Evolutionary conservation across 2,329 filamentous ascomycete genomes (phyloP).

Genomic region (Coniella vitis): DNA sequence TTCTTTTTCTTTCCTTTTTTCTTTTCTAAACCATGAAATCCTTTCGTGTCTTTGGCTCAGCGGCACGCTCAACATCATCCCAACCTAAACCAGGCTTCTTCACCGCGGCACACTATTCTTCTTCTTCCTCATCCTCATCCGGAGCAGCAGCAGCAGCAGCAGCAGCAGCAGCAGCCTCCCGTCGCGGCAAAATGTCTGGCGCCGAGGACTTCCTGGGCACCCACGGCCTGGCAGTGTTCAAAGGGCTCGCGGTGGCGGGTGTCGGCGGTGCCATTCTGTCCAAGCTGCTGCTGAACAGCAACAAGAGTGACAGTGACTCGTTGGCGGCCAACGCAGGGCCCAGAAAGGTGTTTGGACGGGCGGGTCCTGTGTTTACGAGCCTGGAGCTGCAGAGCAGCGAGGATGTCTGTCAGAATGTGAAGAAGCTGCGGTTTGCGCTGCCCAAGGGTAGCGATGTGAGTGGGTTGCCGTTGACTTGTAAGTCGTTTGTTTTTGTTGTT

Average conservation of each 20-base stretch:
- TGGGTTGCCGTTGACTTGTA: slow-evolving; percentile 45
- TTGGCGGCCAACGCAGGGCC: not conserved
- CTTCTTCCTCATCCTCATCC: not conserved
- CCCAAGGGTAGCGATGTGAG: slow-evolving; percentile 38
- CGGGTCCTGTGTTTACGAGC: slow-evolving; percentile 35
- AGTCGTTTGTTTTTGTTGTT: no score
- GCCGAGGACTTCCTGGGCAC: slow-evolving; percentile 6
- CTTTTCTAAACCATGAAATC: not conserved
- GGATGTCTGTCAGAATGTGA: slow-evolving; percentile 52
- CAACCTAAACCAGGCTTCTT: slow-evolving; percentile 10
- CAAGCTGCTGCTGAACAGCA: slow-evolving; percentile 3
- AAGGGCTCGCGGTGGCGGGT: slow-evolving; percentile 9
- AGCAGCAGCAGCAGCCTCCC: no score
- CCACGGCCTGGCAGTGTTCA: slow-evolving; percentile 9
- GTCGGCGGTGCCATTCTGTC: slow-evolving; percentile 9
- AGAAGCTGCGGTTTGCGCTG: slow-evolving; percentile 49
- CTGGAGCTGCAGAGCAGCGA: slow-evolving; percentile 45
- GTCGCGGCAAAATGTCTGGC: slow-evolving; percentile 5
- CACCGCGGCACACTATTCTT: slow-evolving; percentile 2
- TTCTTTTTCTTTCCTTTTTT: not conserved
- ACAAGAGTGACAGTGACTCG: slow-evolving; percentile 8
- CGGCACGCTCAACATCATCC: not conserved
- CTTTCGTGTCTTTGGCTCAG: not conserved
- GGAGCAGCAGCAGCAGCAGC: not conserved
- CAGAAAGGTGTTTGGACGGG: slow-evolving; percentile 12